Conservation (phyloP, 2,329 filamentous ascomycete species). For the Metarhizium anisopliae region DNA sequence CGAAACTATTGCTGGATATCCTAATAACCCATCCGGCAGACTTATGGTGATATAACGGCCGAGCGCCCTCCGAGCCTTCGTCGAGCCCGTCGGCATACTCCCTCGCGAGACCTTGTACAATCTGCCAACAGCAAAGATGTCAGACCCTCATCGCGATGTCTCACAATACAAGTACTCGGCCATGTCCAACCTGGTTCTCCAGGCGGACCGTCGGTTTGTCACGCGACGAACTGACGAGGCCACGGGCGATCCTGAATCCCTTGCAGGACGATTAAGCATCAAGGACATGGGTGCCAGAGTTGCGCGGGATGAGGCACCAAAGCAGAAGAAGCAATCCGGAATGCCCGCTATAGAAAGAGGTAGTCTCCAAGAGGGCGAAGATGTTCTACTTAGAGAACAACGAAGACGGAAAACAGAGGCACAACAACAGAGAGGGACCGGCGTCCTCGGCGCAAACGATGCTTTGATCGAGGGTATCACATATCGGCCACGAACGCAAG, state of each 20-base stretch:
- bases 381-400: slow-evolving; percentile 76
- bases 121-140: slow-evolving; percentile 46
- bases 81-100: slow-evolving; percentile 28
- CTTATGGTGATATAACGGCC: slow-evolving; percentile 25
- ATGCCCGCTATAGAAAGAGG: slow-evolving; percentile 66
- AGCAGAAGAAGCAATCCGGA: slow-evolving; percentile 65
- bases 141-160: slow-evolving; percentile 70
- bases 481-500: slow-evolving; percentile 85
- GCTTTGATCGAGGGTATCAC: slow-evolving; percentile 82
- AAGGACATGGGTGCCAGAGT: slow-evolving; percentile 88
- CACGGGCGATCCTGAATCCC: slow-evolving; percentile 93
- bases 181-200: slow-evolving; percentile 99
- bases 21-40: slow-evolving; percentile 12
- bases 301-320: slow-evolving; percentile 69
- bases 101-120: slow-evolving; percentile 14
- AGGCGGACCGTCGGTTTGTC: slow-evolving; percentile 95
- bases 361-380: slow-evolving; percentile 67
- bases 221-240: slow-evolving; percentile 88
- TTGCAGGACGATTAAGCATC: slow-evolving; percentile 88
- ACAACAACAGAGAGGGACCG: slow-evolving; percentile 58
- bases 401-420: slow-evolving; percentile 73
- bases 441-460: slow-evolving; percentile 76
- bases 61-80: slow-evolving; percentile 24
- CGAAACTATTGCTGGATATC: slow-evolving; percentile 7
- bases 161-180: slow-evolving; percentile 98